Base-by-base conservation (phyloP, 1,284 basidiomycete species). In the Ustilago crameri region DNA sequence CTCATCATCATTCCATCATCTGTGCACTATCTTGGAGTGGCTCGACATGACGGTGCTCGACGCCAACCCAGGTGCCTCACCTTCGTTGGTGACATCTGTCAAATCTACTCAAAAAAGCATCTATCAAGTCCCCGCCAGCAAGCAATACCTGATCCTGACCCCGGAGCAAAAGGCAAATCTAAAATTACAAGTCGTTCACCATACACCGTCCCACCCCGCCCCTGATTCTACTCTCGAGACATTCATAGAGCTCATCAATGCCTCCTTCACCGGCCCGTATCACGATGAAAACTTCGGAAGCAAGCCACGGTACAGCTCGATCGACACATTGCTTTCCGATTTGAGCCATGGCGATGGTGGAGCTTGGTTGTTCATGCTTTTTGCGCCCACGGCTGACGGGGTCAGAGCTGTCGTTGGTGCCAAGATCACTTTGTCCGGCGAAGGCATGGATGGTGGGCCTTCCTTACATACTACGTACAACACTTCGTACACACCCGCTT, bases 361-460 rank as follows among this genome's bases (percentile, higher is more conserved):
- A 1, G 60, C 42, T 8, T 63, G 60, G 60, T 12, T 57, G 15
- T 57, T 53, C 23, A 34, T 57, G 12, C 50, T 64, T 17, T 24
- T 37, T 35, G 27, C 54, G 30, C 30, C 30, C 30, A 30, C 30
- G 7, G 7, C 30, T 12, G 30, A 30, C 15, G 30, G 17, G 2
- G 18, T 30, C 1, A 32, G 20, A 3, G 52, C 64, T 4, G 57
- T 66, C 7, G 64, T 50, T 3, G 52, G 64, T 0, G 64, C 64
- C 3, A 67, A 67, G 30, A 32, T 67, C 23, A 67, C 64, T 7
- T 32, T 55, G 9, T 44, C 47, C 26, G 64, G 64, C 0, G 42
- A 52, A 18, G 50, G 54, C 0, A 67, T 67, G 64, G 64, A 67
- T 27, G 58, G 58, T 17, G 64, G 53, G 2, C 26, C 52, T 0